A percentile compares a stretch with the other conserved stretches of the same genome.
Evolutionary conservation across 495 filamentous ascomycete genomes (phyloP).

Genomic region (Lophiotrema nucula): DNA sequence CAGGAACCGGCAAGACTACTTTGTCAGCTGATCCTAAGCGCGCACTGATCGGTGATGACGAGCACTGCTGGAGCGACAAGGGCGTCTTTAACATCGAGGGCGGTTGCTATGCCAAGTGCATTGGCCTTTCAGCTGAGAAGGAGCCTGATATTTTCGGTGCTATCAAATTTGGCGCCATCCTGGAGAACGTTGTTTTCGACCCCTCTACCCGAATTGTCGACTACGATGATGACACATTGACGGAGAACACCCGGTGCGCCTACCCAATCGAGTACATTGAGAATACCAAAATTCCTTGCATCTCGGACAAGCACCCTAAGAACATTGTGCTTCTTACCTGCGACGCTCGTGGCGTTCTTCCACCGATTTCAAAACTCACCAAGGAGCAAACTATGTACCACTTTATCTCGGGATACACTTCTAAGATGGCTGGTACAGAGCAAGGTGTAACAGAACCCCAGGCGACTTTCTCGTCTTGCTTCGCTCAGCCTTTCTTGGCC

Average conservation of each 20-base stretch:
- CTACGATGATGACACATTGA: conserved; percentile 92
- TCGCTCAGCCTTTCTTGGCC: conserved; percentile 97
- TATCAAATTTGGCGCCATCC: conserved; percentile 93
- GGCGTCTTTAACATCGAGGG: conserved; percentile 99
- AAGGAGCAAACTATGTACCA: conserved; percentile 99
- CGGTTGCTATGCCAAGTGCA: conserved; percentile 98
- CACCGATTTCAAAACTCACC: conserved; percentile 96
- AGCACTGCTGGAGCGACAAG: conserved; percentile 97
- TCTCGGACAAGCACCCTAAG: conserved; percentile 79
- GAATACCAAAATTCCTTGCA: conserved; percentile 97
- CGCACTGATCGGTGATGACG: conserved; percentile 94
- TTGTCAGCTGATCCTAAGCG: conserved; percentile 96
- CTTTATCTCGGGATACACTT: conserved; percentile 99
- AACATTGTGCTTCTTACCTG: conserved; percentile 99
- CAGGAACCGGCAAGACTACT: conserved; percentile 97
- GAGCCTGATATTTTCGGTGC: conserved; percentile 96
- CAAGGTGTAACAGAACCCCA: conserved; percentile 94
- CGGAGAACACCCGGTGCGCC: conserved; percentile 96
- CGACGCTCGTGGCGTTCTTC: conserved; percentile 94
- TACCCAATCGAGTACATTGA: conserved; percentile 98
- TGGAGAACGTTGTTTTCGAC: conserved; percentile 98
- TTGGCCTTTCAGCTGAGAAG: conserved; percentile 97
- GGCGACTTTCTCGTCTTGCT: conserved; percentile 99
- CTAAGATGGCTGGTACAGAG: conserved; percentile 99
- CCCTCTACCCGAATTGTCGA: conserved; percentile 83